Evolutionary conservation across 1,284 basidiomycete genomes (phyloP).

Genomic region (Ceratobasidium sp.): DNA sequence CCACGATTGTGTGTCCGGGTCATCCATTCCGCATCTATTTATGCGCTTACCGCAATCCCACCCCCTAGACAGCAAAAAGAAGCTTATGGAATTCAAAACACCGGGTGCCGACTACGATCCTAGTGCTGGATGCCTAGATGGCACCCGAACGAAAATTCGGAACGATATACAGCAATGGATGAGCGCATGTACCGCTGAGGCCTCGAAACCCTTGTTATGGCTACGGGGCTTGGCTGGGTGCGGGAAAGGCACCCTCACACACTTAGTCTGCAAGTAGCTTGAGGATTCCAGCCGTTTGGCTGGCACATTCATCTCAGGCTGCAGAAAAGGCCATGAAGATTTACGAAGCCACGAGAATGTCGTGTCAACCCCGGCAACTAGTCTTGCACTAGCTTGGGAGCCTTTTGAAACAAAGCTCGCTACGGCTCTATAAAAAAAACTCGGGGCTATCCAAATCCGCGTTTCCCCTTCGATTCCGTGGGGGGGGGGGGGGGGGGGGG

Average conservation of each 20-base stretch:
- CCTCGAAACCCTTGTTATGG: constrained; percentile 21
- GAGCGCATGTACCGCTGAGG: not conserved
- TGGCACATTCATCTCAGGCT: constrained; percentile 47
- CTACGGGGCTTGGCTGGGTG: constrained; percentile 33
- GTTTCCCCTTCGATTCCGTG: not conserved
- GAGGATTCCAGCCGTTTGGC: constrained; percentile 40
- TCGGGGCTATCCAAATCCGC: not conserved
- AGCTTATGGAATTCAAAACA: not conserved
- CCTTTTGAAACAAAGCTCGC: not conserved
- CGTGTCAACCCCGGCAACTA: constrained; percentile 18
- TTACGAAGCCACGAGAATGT: constrained; percentile 22
- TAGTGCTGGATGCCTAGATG: not conserved
- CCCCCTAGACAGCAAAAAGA: not conserved
- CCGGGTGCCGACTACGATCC: not conserved
- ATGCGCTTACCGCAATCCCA: no score
- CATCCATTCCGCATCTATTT: no score
- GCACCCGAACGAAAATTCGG: not conserved
- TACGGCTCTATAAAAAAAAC: not conserved
- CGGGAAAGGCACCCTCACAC: constrained; percentile 32
- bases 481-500: no score
- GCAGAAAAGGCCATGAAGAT: constrained; percentile 42
- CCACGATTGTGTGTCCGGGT: no score
- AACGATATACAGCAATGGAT: not conserved
- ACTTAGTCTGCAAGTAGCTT: constrained; percentile 15
- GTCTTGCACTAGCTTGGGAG: constrained; percentile 1